Evolutionary conservation across 2,329 filamentous ascomycete genomes (phyloP).

Genomic region (Diaporthe helianthi): DNA sequence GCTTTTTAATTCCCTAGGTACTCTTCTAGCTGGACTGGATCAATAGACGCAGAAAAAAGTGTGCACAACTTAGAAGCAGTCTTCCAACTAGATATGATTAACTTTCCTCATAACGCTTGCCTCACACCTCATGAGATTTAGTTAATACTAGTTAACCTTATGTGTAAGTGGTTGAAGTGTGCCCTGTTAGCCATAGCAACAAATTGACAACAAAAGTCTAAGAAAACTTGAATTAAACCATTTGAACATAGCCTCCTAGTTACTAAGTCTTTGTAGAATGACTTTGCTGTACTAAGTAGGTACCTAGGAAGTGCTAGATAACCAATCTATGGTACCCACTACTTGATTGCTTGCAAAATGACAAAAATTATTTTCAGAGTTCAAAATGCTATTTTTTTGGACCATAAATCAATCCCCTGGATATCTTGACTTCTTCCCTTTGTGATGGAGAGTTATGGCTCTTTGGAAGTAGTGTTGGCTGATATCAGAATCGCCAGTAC

Average conservation of each 20-base stretch:
- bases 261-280: neutral
- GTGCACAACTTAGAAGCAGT: too few species aligned
- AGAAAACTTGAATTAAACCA: neutral
- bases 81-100: neutral
- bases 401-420: neutral
- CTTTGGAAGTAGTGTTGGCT: neutral
- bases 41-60: too few species aligned
- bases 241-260: neutral
- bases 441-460: neutral
- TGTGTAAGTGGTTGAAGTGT: neutral
- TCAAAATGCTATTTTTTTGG: neutral
- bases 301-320: too few species aligned
- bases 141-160: too few species aligned
- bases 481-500: neutral
- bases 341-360: too few species aligned
- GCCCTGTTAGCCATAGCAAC: too few species aligned
- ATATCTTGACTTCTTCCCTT: neutral
- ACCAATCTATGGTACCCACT: neutral
- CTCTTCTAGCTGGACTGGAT: neutral
- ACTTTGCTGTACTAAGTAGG: too few species aligned
- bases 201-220: neutral
- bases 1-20: neutral
- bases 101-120: neutral
- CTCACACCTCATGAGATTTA: neutral
- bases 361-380: neutral